phyloP scores from a whole-genome alignment of 768 basidiomycete species.

The Pleurotus pulmonarius region DNA sequence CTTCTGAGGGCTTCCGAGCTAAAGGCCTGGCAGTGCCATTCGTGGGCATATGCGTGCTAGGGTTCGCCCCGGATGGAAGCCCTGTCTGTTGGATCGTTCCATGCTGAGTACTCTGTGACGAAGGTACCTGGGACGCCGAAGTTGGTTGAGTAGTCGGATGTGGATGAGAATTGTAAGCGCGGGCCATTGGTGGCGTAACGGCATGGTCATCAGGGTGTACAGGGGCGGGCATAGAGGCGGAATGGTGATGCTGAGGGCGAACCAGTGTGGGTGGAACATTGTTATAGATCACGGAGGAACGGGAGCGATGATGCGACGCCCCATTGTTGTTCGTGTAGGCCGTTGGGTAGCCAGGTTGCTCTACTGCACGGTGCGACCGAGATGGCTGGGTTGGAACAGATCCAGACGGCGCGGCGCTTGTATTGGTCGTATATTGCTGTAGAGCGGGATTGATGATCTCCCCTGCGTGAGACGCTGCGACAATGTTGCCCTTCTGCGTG shows the following conservation, averaged over 20 bases:
- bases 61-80: background rate
- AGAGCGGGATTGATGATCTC: no score
- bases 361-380: background rate
- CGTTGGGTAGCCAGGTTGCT: background rate
- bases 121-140: no score
- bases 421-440: no score
- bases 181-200: background rate
- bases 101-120: no score
- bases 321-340: background rate
- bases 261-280: background rate
- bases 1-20: slow-evolving; percentile 38
- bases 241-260: slow-evolving; percentile 27
- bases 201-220: slow-evolving; percentile 7
- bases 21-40: slow-evolving; percentile 14
- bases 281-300: slow-evolving; percentile 8
- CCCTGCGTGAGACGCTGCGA: no score
- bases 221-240: slow-evolving; percentile 30
- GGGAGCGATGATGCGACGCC: background rate
- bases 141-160: background rate
- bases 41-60: slow-evolving; percentile 12
- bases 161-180: background rate
- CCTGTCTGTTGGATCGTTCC: no score
- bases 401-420: no score
- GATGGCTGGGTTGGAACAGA: background rate
- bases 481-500: no score